Conservation (phyloP, 2,329 filamentous ascomycete genomes). For the Colletotrichum simmondsii region DNA sequence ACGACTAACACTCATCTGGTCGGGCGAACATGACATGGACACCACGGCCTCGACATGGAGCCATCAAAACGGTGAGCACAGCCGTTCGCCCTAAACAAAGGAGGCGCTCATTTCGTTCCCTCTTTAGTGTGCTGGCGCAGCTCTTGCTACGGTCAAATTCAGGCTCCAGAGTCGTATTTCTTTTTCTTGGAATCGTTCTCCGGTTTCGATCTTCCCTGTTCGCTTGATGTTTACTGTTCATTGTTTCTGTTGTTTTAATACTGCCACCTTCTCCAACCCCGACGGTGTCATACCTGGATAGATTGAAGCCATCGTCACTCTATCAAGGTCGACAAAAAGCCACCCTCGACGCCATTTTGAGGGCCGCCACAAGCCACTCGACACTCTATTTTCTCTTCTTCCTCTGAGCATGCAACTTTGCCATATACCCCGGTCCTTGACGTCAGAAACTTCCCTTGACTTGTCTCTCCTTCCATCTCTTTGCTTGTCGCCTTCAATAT, state of each 20-base stretch:
- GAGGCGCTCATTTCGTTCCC: background rate
- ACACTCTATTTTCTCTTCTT: background rate
- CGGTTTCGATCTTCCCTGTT: background rate
- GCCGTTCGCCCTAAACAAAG: background rate
- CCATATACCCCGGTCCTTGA: background rate
- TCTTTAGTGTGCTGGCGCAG: background rate
- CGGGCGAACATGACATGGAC: slow-evolving; percentile 1
- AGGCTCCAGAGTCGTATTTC: background rate
- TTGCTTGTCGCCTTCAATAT: background rate
- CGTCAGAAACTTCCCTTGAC: background rate
- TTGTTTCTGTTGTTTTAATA: background rate
- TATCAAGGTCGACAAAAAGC: too few relatives aligned
- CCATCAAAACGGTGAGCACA: slow-evolving; percentile 8
- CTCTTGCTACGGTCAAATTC: background rate
- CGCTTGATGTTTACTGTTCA: background rate
- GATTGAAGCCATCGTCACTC: too few relatives aligned
- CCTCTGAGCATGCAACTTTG: background rate
- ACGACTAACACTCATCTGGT: background rate
- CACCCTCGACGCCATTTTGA: too few relatives aligned
- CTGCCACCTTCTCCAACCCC: too few relatives aligned
- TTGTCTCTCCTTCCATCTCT: background rate
- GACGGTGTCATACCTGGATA: too few relatives aligned
- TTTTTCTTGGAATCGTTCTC: background rate
- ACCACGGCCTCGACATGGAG: slow-evolving; percentile 10
- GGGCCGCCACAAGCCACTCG: too few relatives aligned